A percentile compares a stretch with the other conserved stretches of the same genome.
Conservation (phyloP, 441 rosid genomes). For the Euphorbia corollata region DNA sequence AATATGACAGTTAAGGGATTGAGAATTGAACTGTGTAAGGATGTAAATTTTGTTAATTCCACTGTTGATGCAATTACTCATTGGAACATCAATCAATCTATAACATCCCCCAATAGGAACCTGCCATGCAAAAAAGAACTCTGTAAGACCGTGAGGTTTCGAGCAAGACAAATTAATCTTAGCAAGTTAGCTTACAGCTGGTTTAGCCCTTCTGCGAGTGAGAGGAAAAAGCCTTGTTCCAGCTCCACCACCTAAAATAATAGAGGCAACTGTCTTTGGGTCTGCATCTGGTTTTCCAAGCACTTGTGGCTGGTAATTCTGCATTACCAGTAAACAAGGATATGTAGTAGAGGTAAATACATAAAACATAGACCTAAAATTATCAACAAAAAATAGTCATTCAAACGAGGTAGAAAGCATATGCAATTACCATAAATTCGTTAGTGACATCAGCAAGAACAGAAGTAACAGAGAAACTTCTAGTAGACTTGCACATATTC, state of each 20-base stretch:
- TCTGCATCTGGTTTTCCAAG: conserved; percentile 43
- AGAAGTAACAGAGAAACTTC: conserved; percentile 26
- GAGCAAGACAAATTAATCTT: not conserved
- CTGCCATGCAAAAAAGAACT: conserved; percentile 28
- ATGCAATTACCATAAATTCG: conserved; percentile 36
- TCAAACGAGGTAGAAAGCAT: not conserved
- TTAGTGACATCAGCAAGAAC: conserved; percentile 49
- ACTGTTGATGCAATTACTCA: conserved; percentile 84
- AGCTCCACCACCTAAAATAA: conserved; percentile 87
- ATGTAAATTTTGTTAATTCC: conserved; percentile 78
- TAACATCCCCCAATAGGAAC: conserved; percentile 90
- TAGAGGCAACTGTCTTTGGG: conserved; percentile 73
- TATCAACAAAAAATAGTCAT: not conserved
- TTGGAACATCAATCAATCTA: conserved; percentile 74
- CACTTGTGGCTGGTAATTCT: conserved; percentile 33
- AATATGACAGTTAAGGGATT: conserved; percentile 75
- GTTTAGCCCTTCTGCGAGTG: conserved; percentile 69
- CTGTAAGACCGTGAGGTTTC: conserved; percentile 1
- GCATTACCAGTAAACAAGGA: conserved; percentile 22
- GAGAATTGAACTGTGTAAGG: conserved; percentile 82
- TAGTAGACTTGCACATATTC: conserved; percentile 21
- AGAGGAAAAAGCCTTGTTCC: conserved; percentile 81
- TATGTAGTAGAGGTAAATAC: conserved; percentile 3
- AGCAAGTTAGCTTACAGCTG: conserved; percentile 51
- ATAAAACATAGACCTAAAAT: not conserved